Evolutionary conservation across 257 asterid genomes (phyloP).

Genomic region (Leptodermis oblonga): DNA sequence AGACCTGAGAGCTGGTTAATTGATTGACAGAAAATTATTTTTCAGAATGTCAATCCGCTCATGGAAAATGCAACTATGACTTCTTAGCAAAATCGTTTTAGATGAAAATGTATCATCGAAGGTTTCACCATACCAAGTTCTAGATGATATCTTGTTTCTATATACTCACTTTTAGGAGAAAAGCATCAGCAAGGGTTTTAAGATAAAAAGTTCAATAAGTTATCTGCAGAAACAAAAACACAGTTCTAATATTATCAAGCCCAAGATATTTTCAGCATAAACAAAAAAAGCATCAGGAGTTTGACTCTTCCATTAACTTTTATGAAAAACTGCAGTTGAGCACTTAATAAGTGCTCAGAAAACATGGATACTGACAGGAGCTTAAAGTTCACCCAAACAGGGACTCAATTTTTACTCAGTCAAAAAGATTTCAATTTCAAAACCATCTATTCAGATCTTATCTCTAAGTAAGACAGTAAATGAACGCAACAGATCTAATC

Average conservation of each 20-base stretch:
- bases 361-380: background rate
- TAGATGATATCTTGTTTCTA: background rate
- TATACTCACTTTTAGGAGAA: background rate
- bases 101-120: background rate
- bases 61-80: background rate
- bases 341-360: background rate
- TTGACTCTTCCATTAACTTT: background rate
- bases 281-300: background rate
- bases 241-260: background rate
- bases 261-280: background rate
- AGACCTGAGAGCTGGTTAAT: background rate
- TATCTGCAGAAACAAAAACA: background rate
- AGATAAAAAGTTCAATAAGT: background rate
- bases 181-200: background rate
- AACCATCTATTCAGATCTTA: slow-evolving; percentile 1
- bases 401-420: background rate
- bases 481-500: background rate
- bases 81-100: background rate
- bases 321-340: background rate
- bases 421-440: background rate
- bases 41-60: background rate
- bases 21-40: background rate
- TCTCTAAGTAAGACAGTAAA: background rate
- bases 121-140: background rate
- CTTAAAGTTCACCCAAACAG: background rate